Percentiles rank a stretch among this genome's conserved stretches.
These are phyloP conservation scores for Penicillium turbatum DNA, from an alignment of 495 filamentous ascomycete genomes.

Conservation along the genomic window DNA sequence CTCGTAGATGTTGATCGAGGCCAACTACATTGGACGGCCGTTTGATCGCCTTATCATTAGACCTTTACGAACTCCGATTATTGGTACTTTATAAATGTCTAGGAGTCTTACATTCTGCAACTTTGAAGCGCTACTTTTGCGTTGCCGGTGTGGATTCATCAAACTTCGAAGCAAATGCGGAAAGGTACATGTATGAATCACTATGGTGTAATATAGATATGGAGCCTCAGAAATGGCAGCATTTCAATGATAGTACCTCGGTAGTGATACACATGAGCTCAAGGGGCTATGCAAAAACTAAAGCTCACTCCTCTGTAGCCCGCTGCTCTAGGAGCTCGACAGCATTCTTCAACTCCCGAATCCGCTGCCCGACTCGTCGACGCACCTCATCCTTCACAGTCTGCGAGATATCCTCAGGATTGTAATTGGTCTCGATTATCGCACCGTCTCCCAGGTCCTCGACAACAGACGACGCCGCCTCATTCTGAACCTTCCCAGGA, in stretches of 20 bases:
- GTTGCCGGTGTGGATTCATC: not conserved
- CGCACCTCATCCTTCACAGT: constrained; percentile 35
- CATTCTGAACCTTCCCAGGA: constrained; percentile 13
- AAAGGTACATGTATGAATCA: no score
- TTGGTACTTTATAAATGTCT: no score
- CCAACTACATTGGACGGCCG: no score
- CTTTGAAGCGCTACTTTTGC: no score
- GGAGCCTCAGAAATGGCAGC: not conserved
- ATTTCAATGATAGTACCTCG: not conserved
- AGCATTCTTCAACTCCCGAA: constrained; percentile 42
- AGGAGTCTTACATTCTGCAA: no score
- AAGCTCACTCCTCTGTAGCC: constrained; percentile 30
- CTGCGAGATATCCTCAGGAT: constrained; percentile 26
- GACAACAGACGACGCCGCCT: constrained; percentile 1
- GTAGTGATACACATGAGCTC: not conserved
- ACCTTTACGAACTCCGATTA: no score
- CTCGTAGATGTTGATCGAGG: no score
- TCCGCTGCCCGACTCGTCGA: constrained; percentile 38
- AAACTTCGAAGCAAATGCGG: no score
- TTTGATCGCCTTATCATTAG: no score
- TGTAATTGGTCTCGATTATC: constrained; percentile 31
- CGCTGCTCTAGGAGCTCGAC: constrained; percentile 41
- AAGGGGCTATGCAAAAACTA: not conserved
- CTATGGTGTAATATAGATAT: no score
- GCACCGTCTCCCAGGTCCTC: constrained; percentile 5